A percentile compares a stretch with the other conserved stretches of the same genome.
Conservation (phyloP, 2,329 filamentous ascomycete genomes). For the Nigrospora oryzae region DNA sequence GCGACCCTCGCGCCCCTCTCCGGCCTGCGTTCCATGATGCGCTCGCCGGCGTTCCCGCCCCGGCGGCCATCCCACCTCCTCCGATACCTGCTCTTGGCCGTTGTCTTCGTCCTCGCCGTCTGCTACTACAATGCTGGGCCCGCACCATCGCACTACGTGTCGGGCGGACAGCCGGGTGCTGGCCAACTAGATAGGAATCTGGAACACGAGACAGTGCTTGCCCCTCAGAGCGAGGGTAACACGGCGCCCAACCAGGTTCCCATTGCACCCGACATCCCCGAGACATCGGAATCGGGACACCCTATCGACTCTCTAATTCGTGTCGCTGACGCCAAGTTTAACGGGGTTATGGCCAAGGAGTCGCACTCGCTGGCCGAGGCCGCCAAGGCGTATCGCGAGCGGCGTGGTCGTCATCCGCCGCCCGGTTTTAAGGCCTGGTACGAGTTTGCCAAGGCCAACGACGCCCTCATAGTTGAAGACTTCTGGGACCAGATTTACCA, state of each 20-base stretch:
- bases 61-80: slow-evolving; percentile 33
- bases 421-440: slow-evolving; percentile 40
- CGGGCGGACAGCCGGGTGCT: slow-evolving; percentile 2
- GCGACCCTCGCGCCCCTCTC: slow-evolving; percentile 9
- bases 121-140: slow-evolving; percentile 20
- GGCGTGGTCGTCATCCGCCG: slow-evolving; percentile 39
- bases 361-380: slow-evolving; percentile 32
- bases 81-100: slow-evolving; percentile 28
- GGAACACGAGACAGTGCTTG: not conserved
- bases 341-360: slow-evolving; percentile 28
- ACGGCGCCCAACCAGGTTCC: slow-evolving; percentile 7
- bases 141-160: slow-evolving; percentile 8
- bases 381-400: slow-evolving; percentile 34
- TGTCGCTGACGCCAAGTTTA: slow-evolving; percentile 27
- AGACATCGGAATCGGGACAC: slow-evolving; percentile 15
- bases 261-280: slow-evolving; percentile 6
- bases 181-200: not conserved
- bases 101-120: slow-evolving; percentile 23
- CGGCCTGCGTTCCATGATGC: slow-evolving; percentile 19
- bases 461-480: slow-evolving; percentile 35
- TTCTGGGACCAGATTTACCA: slow-evolving; percentile 47
- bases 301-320: slow-evolving; percentile 37
- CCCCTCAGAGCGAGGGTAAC: not conserved
- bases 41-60: slow-evolving; percentile 31
- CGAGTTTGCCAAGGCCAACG: slow-evolving; percentile 30